Evolutionary conservation across 2,329 filamentous ascomycete genomes (phyloP).

Genomic region (Diplodia sapinea): DNA sequence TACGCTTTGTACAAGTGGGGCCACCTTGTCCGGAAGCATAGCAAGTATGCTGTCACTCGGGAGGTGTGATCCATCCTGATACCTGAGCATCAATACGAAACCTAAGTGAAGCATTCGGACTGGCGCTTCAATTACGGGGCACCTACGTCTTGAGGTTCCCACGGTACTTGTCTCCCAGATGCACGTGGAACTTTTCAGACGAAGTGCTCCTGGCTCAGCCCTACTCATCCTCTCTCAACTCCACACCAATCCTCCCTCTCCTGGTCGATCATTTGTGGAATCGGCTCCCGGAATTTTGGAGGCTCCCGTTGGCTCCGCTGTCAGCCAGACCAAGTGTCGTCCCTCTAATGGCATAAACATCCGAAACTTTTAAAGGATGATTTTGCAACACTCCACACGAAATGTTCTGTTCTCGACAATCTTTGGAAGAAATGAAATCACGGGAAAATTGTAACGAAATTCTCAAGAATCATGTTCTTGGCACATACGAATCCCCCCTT

Average conservation of each 20-base stretch:
- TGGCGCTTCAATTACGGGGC: neutral
- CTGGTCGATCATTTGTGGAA: neutral
- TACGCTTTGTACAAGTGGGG: conserved; percentile 47
- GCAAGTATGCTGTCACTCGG: conserved; percentile 30
- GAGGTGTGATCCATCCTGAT: conserved; percentile 1
- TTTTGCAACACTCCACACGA: neutral
- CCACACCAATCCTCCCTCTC: neutral
- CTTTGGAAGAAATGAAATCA: neutral
- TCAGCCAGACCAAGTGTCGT: neutral
- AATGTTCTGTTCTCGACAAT: neutral
- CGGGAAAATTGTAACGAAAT: neutral
- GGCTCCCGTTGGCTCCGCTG: neutral
- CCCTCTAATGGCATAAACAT: neutral
- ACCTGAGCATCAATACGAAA: neutral
- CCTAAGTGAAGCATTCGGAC: neutral
- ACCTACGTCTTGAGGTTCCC: neutral
- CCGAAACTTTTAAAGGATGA: neutral
- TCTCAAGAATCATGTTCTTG: neutral
- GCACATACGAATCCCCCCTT: neutral
- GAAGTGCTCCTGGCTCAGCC: neutral
- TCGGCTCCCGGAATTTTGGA: neutral
- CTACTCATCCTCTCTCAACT: neutral
- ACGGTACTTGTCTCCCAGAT: neutral
- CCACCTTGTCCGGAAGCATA: conserved; percentile 21
- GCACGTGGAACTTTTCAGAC: neutral